These are phyloP conservation scores for Falciphora oryzae DNA, from an alignment of 2,329 filamentous ascomycete species.

Conservation along the genomic window DNA sequence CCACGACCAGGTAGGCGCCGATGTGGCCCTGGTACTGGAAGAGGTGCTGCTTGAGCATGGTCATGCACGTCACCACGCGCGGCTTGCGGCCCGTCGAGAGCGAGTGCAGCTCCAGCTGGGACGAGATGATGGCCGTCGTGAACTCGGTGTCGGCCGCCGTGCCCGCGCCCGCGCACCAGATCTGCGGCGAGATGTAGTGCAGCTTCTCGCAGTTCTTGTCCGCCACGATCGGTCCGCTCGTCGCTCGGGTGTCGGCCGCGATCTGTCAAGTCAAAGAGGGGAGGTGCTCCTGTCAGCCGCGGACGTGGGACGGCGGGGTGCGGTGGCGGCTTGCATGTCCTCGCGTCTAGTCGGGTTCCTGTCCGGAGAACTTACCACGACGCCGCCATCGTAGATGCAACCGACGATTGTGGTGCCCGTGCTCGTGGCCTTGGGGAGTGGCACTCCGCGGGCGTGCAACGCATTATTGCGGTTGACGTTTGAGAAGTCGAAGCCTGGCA, in stretches of 20 bases:
- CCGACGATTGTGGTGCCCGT: constrained; percentile 99
- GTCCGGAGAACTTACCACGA: constrained; percentile 62
- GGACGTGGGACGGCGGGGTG: neutral
- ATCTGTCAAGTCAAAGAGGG: constrained; percentile 50
- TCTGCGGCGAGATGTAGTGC: constrained; percentile 96
- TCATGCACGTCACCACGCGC: constrained; percentile 98
- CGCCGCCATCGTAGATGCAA: constrained; percentile 92
- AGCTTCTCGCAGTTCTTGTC: constrained; percentile 99
- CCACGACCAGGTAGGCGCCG: constrained; percentile 94
- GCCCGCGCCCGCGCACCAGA: constrained; percentile 98
- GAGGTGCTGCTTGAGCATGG: constrained; percentile 97
- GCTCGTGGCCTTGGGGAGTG: constrained; percentile 94
- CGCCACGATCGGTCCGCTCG: constrained; percentile 94
- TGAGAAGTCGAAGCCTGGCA: constrained; percentile 98
- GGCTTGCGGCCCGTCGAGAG: constrained; percentile 95
- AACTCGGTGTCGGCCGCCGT: constrained; percentile 99
- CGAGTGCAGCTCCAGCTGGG: constrained; percentile 94
- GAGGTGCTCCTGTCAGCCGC: neutral
- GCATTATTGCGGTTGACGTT: constrained; percentile 99
- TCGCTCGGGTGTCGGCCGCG: constrained; percentile 95
- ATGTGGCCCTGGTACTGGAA: constrained; percentile 98
- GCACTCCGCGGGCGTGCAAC: constrained; percentile 87
- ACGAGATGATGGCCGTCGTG: constrained; percentile 96
- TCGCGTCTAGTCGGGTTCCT: neutral
- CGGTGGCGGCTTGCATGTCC: neutral